Evolutionary conservation across 179 eudicot genomes (phyloP), one percentile per base, ranked within the genome.

Genomic region (Pouteria campechiana): DNA sequence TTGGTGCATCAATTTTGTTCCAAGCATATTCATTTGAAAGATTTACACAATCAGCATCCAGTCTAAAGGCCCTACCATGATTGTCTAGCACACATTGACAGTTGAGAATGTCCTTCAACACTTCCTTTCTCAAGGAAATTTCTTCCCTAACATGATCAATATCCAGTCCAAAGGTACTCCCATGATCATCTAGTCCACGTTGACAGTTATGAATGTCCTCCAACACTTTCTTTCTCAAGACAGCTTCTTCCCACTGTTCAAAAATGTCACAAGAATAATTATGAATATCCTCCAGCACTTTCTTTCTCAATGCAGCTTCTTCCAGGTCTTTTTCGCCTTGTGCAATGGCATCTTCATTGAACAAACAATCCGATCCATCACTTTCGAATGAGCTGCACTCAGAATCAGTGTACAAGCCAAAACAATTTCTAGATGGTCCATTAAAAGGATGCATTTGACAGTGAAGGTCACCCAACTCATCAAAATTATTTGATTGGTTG

Each of bases 231-330:
- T 70, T 75, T 45, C 52, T 68, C 17, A 36, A 48, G 32, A 55
- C 72, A 51, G 90, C 83, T 54, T 63, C 73, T 61, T 81, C 82
- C 94, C n/a, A n/a, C n/a, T n/a, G n/a, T n/a, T n/a, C n/a, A n/a
- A n/a, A n/a, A n/a, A n/a, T n/a, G n/a, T n/a, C n/a, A n/a, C n/a
- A n/a, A n/a, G 41, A 47, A 69, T 48, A 57, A 44, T 42, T 27
- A 28, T 7, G 31, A 0, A 36, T 14, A 44, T 58, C 73, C 32
- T 52, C 35, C n/a, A n/a, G n/a, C n/a, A n/a, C n/a, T 57, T 61
- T 69, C 54, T 70, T 75, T 45, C 52, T 68, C 17, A 36, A 48
- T 28, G 57, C 72, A 51, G 90, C 83, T 54, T 63, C 73, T 61
- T 81, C 82, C 94, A 87, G 76, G 54, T 63, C 67, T 48, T 72